A percentile compares a stretch with the other conserved stretches of the same genome.
Evolutionary conservation across 2,329 filamentous ascomycete species (phyloP).

Genomic region (Aspergillus puulaauensis): DNA sequence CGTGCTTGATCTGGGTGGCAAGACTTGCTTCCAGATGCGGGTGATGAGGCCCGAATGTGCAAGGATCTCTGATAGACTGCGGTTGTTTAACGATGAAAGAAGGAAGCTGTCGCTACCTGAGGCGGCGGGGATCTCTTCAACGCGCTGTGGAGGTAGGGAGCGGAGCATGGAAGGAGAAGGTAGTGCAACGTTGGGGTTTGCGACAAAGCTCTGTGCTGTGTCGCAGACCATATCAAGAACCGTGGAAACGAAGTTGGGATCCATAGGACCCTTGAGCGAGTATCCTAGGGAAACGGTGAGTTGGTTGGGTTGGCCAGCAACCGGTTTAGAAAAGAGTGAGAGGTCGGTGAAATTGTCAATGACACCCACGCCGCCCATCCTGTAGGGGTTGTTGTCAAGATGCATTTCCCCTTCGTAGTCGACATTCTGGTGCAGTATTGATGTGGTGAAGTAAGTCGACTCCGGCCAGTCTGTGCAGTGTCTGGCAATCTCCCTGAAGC

Average conservation of each 20-base stretch:
- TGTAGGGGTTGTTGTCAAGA: constrained; percentile 39
- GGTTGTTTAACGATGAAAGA: constrained; percentile 36
- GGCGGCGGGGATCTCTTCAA: constrained; percentile 26
- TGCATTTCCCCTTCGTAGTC: constrained; percentile 36
- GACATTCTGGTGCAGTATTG: constrained; percentile 41
- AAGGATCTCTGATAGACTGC: constrained; percentile 39
- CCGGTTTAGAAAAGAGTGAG: constrained; percentile 38
- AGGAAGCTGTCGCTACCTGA: constrained; percentile 28
- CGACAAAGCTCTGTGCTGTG: constrained; percentile 35
- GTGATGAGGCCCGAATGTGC: constrained; percentile 41
- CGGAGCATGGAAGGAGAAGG: constrained; percentile 34
- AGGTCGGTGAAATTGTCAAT: constrained; percentile 43
- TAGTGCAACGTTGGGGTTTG: constrained; percentile 34
- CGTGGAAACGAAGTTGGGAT: constrained; percentile 32
- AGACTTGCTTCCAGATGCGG: constrained; percentile 41
- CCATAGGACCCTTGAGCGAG: constrained; percentile 36
- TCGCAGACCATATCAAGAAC: constrained; percentile 43
- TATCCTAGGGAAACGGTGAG: constrained; percentile 40
- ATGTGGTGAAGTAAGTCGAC: constrained; percentile 42
- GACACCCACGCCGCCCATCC: constrained; percentile 39
- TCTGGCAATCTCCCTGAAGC: constrained; percentile 54
- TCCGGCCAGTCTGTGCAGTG: constrained; percentile 43
- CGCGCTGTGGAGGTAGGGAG: constrained; percentile 31
- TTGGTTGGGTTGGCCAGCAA: constrained; percentile 25
- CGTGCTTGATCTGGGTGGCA: constrained; percentile 25